Evolutionary conservation across 257 asterid species (phyloP).

Genomic region (Avicennia marina): DNA sequence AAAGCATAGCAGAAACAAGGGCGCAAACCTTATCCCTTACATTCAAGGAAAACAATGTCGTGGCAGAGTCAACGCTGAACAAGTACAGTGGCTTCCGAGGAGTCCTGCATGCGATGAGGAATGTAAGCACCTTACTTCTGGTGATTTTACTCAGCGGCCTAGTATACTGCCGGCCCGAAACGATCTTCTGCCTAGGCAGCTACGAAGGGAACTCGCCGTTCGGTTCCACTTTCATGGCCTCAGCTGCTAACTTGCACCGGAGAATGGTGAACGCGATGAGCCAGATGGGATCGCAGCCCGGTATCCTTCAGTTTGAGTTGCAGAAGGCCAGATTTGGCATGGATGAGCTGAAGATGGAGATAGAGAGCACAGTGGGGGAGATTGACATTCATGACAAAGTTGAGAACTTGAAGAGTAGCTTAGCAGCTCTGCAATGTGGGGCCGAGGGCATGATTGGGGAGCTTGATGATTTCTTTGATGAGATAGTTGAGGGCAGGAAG

Average conservation of each 20-base stretch:
- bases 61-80: constrained; percentile 46
- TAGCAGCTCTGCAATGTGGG: constrained; percentile 63
- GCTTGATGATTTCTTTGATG: constrained; percentile 93
- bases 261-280: constrained; percentile 35
- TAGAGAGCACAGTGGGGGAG: constrained; percentile 26
- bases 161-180: constrained; percentile 45
- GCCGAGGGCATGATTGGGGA: constrained; percentile 68
- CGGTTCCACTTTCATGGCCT: constrained; percentile 40
- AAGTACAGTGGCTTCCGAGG: constrained; percentile 58
- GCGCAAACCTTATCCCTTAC: constrained; percentile 32
- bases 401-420: constrained; percentile 59
- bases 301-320: constrained; percentile 45
- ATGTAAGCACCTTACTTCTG: constrained; percentile 45
- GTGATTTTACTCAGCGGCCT: constrained; percentile 49
- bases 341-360: constrained; percentile 40
- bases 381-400: constrained; percentile 37
- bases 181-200: constrained; percentile 29
- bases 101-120: constrained; percentile 53
- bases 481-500: constrained; percentile 87
- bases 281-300: constrained; percentile 34
- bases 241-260: constrained; percentile 48
- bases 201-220: constrained; percentile 34
- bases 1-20: constrained; percentile 45
- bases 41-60: constrained; percentile 35
- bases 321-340: constrained; percentile 27